Base-by-base conservation (phyloP, 2,329 filamentous ascomycete species). In the Aspergillus hortae region DNA sequence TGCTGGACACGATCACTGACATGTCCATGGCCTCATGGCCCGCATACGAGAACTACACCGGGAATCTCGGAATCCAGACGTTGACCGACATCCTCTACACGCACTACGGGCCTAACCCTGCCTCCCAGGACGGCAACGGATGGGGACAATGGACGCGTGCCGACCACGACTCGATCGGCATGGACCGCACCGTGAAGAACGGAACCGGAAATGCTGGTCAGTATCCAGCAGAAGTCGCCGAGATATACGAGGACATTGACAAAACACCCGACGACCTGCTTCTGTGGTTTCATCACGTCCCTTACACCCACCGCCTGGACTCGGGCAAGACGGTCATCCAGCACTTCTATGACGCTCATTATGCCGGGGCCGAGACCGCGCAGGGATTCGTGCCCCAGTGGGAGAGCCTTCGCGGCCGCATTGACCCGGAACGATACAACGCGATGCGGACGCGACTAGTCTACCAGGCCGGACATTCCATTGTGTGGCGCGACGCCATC, bases 121-220 rank as follows among this genome's bases (percentile, higher is more conserved):
- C 78, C 7, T 83, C 81, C 0, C 82, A 86, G 61, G 86, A 89
- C 56, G 76, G 77, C 59, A 89, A 88, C 58, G 79, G 80, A 2
- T 89, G 83, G 83, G 86, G 86, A 9, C 85, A 88, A 63, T 89
- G 86, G 85, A 88, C 86, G 0, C 80, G 86, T 4, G 86, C 86
- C 0, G 82, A 87, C 54, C 63, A 65, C 0, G 58, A 72, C 17
- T 75, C 74, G 4, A 82, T 89, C 49, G 86, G 87, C 1, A 89
- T 89, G 86, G 86, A 89, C 59, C 79, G 87, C 10, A 89, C 86
- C 0, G 81, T 87, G 0, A 74, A 70, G 53, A 89, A 86, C 48
- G 87, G 87, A 9, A 89, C 86, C 0, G 81, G 83, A 0, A 84
- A 78, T 56, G 72, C 85, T 0, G 84, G 84, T 0, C 84, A 88